phyloP scores from a whole-genome alignment of 2,329 filamentous ascomycete species.

The Zalaria obscura region DNA sequence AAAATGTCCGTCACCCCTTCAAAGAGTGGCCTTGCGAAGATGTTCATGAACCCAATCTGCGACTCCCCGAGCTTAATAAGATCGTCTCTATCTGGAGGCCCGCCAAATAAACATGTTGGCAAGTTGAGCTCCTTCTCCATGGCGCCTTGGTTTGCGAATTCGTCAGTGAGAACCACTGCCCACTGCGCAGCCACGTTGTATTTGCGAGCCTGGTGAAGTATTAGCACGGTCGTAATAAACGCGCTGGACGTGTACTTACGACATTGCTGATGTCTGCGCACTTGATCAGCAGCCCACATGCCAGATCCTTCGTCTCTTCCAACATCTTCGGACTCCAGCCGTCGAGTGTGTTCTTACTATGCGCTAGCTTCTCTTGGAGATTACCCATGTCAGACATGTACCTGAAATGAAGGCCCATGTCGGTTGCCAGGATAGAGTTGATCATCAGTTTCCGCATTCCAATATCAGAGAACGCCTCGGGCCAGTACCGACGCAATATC shows the following conservation, averaged over 20 bases:
- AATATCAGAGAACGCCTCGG: slow-evolving; percentile 60
- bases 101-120: slow-evolving; percentile 69
- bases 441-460: slow-evolving; percentile 86
- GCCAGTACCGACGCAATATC: slow-evolving; percentile 87
- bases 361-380: slow-evolving; percentile 62
- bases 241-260: slow-evolving; percentile 38
- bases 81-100: slow-evolving; percentile 69
- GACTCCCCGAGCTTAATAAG: slow-evolving; percentile 69
- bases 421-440: slow-evolving; percentile 90
- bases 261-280: slow-evolving; percentile 99
- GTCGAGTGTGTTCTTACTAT: slow-evolving; percentile 47
- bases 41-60: slow-evolving; percentile 91
- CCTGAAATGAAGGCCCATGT: slow-evolving; percentile 94
- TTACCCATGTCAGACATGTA: slow-evolving; percentile 85
- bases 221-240: slow-evolving; percentile 3
- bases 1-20: slow-evolving; percentile 75
- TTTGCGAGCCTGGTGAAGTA: slow-evolving; percentile 51
- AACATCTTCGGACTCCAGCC: slow-evolving; percentile 64
- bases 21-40: slow-evolving; percentile 88
- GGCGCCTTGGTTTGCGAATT: slow-evolving; percentile 81
- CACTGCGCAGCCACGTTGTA: slow-evolving; percentile 73
- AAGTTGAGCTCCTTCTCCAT: slow-evolving; percentile 87
- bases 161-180: slow-evolving; percentile 88
- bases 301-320: slow-evolving; percentile 62
- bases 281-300: slow-evolving; percentile 91